Base-by-base conservation (phyloP, 805 yeast species). In the Osmozyma mogii region DNA sequence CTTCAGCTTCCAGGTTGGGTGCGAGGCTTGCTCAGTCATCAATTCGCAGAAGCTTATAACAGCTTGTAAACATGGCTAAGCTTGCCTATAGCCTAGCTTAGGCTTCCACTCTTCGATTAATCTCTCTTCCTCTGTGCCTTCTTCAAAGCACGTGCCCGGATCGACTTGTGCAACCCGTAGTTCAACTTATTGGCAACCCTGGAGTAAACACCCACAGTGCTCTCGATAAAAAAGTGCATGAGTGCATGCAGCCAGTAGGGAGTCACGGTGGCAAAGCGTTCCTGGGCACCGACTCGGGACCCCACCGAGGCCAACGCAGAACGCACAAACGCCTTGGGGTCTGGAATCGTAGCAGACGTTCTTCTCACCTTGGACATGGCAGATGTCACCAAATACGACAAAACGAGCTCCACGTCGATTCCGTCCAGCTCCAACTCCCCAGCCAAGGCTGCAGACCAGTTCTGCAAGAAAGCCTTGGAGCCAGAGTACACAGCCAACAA, bases 231-330 rank as follows among this genome's bases (percentile, higher is more conserved):
- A 70, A 83, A 88, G 54, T 88, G 95, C 78, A 88, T 76, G 30
- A 89, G 52, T 3, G 96, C 97, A 59, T 92, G 98, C 2, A 85
- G 58, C 84, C 95, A 87, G 68, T 68, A 92, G 19, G 98, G 98
- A 2, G 97, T 89, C 32, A 68, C 59, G 3, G 96, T 85, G 19
- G 77, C 94, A 45, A 54, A 84, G 47, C 95, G 74, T 39, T 84
- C 95, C 56, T 85, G 95, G 12, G 97, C 94, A 32, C 98, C 98
- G 28, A 78, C 75, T 44, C 94, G 75, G 50, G 84, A 78, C 15
- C 96, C 96, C 36, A 79, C 72, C 32, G 70, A 66, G 26, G 59
- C 59, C 46, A 92, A 68, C 5, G 84, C 69, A 12, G 92, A 59
- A n/a, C 61, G 52, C 24, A 92, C 98, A 56, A 92, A 92, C 15